A percentile compares a stretch with the other conserved stretches of the same genome.
Conservation (phyloP, 805 yeast genomes). For the Limtongia smithiae region DNA sequence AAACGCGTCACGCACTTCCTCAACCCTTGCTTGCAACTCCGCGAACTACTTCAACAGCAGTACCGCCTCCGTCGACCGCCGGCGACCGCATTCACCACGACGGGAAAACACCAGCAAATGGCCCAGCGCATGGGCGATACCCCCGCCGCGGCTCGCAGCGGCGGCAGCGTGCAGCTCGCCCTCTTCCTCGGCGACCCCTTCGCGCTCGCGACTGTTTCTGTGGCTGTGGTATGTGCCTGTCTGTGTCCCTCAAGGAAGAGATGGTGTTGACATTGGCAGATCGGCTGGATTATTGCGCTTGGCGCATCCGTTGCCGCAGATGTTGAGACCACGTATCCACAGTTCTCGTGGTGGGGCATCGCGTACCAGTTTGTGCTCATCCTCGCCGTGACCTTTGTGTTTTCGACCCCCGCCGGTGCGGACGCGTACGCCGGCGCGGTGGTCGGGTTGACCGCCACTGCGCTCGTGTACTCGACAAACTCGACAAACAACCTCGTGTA, state of each 20-base stretch:
- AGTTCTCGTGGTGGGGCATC: constrained; percentile 95
- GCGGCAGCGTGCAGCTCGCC: too few species aligned
- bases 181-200: constrained; percentile 74
- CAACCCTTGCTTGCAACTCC: too few species aligned
- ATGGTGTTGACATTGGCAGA: constrained; percentile 24
- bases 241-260: neutral
- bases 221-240: constrained; percentile 44
- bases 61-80: too few species aligned
- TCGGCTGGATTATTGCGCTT: constrained; percentile 85
- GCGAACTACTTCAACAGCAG: too few species aligned
- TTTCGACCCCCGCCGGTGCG: constrained; percentile 52
- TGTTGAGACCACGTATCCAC: constrained; percentile 54
- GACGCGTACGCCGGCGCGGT: constrained; percentile 60
- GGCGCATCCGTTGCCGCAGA: constrained; percentile 75
- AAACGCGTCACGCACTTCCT: too few species aligned
- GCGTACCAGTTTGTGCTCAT: constrained; percentile 70
- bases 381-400: constrained; percentile 50
- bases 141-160: too few species aligned
- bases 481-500: constrained; percentile 78
- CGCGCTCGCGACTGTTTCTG: constrained; percentile 74
- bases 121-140: too few species aligned
- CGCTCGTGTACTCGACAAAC: constrained; percentile 81
- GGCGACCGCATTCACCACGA: too few species aligned
- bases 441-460: constrained; percentile 59
- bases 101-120: too few species aligned